phyloP scores from a whole-genome alignment of 768 basidiomycete species.

The Tulasnella sp. region DNA sequence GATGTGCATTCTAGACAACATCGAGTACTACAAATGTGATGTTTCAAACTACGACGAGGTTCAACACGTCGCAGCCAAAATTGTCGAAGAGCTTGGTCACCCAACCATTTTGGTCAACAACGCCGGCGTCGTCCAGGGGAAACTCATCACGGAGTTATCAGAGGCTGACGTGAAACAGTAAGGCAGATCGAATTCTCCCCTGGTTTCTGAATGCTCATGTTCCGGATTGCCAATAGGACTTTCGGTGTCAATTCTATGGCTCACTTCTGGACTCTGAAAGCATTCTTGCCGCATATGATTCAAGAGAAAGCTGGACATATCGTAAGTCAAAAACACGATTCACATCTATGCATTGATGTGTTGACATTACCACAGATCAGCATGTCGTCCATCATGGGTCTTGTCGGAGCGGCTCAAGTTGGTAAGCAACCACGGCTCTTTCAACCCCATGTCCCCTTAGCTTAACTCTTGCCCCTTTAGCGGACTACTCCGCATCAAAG shows the following conservation, averaged over 20 bases:
- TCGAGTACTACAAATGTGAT: conserved; percentile 84
- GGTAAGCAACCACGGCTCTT: conserved; percentile 41
- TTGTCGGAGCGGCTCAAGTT: conserved; percentile 66
- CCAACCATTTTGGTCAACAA: conserved; percentile 92
- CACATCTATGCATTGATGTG: conserved; percentile 15
- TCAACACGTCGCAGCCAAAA: conserved; percentile 57
- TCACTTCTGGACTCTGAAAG: conserved; percentile 88
- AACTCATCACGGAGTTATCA: conserved; percentile 68
- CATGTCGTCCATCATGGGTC: conserved; percentile 64
- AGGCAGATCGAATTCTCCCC: conserved; percentile 23
- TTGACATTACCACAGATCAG: conserved; percentile 49
- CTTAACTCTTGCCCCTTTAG: conserved; percentile 32
- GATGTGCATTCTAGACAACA: conserved; percentile 47
- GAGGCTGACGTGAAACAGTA: conserved; percentile 77
- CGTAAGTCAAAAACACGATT: conserved; percentile 40
- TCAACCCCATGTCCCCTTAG: background rate
- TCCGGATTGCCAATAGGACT: conserved; percentile 45
- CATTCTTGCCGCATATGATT: conserved; percentile 86
- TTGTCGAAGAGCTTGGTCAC: conserved; percentile 79
- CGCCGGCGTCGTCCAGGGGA: conserved; percentile 89
- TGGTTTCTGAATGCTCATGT: background rate
- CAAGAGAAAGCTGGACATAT: conserved; percentile 74
- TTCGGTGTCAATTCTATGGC: conserved; percentile 81
- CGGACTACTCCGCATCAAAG: conserved; percentile 89
- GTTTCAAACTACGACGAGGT: conserved; percentile 86